Conservation (phyloP, 352 stramenopile species). For the Globisporangium spinosum region DNA sequence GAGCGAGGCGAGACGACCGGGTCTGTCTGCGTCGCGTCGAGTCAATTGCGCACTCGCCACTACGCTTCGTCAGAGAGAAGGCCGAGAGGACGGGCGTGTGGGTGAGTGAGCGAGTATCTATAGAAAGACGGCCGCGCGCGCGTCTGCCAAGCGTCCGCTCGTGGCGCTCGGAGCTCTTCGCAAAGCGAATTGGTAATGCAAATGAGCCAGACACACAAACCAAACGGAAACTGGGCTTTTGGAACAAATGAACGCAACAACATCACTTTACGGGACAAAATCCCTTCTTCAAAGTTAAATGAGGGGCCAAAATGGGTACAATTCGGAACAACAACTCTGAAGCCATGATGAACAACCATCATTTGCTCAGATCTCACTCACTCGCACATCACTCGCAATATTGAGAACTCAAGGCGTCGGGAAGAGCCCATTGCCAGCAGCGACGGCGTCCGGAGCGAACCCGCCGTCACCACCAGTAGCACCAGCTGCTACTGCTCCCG, state of each 20-base stretch:
- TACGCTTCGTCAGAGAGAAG: background rate
- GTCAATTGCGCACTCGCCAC: slow-evolving; percentile 10
- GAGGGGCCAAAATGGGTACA: slow-evolving; percentile 8
- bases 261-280: background rate
- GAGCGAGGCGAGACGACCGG: slow-evolving; percentile 10
- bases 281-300: background rate
- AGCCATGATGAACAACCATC: background rate
- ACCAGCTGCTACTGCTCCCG: slow-evolving; percentile 21
- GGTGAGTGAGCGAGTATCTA: background rate
- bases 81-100: background rate
- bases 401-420: slow-evolving; percentile 11
- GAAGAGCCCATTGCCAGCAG: slow-evolving; percentile 6
- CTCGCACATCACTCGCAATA: background rate
- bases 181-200: background rate
- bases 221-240: background rate
- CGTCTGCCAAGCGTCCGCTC: background rate
- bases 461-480: slow-evolving; percentile 4
- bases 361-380: background rate
- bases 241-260: background rate
- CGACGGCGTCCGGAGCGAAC: background rate
- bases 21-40: slow-evolving; percentile 12
- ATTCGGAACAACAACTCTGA: slow-evolving; percentile 4
- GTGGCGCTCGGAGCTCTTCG: background rate
- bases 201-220: background rate
- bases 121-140: slow-evolving; percentile 5